Conservation (phyloP, 345 rosid species). For the Citrus maxima region DNA sequence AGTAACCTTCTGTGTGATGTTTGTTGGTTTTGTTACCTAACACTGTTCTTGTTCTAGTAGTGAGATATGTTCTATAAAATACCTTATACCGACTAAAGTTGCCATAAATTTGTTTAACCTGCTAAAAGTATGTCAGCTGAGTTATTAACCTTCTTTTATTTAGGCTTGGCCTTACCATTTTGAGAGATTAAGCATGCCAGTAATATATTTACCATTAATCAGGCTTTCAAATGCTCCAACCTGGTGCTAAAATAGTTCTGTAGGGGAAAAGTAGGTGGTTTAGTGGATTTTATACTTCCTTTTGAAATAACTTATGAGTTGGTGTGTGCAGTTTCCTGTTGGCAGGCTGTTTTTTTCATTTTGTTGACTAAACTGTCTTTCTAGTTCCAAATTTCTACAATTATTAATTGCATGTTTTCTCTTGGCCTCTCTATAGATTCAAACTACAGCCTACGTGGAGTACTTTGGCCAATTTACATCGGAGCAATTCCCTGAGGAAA, state of each 20-base stretch:
- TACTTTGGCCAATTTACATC: constrained; percentile 92
- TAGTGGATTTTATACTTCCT: not conserved
- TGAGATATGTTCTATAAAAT: not conserved
- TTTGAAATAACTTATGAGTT: not conserved
- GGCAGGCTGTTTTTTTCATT: not conserved
- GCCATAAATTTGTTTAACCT: not conserved
- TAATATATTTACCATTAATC: no score
- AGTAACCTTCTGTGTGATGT: not conserved
- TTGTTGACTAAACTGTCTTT: not conserved
- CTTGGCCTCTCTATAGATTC: constrained; percentile 48
- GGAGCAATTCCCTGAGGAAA: constrained; percentile 87
- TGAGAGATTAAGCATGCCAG: not conserved
- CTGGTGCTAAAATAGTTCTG: not conserved
- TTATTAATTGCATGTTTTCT: constrained; percentile 5
- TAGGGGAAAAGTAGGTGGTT: not conserved
- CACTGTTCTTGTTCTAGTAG: not conserved
- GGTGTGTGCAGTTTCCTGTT: not conserved
- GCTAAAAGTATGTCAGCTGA: not conserved
- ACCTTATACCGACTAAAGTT: not conserved
- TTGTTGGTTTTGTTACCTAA: not conserved
- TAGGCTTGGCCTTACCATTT: not conserved
- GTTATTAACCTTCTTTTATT: not conserved
- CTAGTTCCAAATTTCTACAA: not conserved
- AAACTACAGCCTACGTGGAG: constrained; percentile 89
- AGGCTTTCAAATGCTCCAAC: not conserved